Conservation (phyloP, 2,329 filamentous ascomycete genomes). For the Fusarium continuum region DNA sequence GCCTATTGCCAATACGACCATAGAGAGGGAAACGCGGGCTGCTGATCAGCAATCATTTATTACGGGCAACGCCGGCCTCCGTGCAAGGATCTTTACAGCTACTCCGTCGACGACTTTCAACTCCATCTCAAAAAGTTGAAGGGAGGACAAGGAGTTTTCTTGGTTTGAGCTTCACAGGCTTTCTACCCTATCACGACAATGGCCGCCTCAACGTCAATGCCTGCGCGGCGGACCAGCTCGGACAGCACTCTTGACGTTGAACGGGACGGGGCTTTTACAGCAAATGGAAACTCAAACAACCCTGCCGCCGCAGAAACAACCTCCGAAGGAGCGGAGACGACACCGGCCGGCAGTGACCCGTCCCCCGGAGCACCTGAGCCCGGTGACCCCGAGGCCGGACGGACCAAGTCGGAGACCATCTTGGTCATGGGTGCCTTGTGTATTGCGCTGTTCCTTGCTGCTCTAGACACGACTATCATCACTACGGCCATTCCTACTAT, state of each 20-base stretch:
- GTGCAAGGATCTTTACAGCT: conserved; percentile 14
- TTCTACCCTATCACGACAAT: conserved; percentile 23
- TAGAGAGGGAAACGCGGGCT: neutral
- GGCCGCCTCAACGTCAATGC: conserved; percentile 14
- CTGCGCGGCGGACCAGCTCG: conserved; percentile 42
- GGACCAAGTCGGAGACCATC: conserved; percentile 52
- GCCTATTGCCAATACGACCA: neutral
- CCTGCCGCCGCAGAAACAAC: conserved; percentile 10
- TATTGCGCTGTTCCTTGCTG: conserved; percentile 61
- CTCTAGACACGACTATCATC: conserved; percentile 69
- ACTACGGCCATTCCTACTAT: conserved; percentile 75
- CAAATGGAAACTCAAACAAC: neutral
- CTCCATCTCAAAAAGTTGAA: neutral
- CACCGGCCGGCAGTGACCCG: conserved; percentile 14
- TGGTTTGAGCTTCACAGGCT: neutral
- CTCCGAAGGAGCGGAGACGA: conserved; percentile 14
- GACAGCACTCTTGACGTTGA: conserved; percentile 44
- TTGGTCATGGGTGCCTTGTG: conserved; percentile 55
- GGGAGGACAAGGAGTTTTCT: neutral
- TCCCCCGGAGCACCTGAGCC: conserved; percentile 13
- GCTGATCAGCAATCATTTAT: conserved; percentile 32
- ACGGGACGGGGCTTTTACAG: conserved; percentile 28
- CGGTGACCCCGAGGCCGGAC: conserved; percentile 47
- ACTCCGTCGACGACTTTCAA: conserved; percentile 23
- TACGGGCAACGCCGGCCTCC: conserved; percentile 33